Evolutionary conservation across 371 early-diverging fungal species (phyloP), one percentile per base, ranked within the genome.

Genomic region (Quaeritorhiza haematococci): DNA sequence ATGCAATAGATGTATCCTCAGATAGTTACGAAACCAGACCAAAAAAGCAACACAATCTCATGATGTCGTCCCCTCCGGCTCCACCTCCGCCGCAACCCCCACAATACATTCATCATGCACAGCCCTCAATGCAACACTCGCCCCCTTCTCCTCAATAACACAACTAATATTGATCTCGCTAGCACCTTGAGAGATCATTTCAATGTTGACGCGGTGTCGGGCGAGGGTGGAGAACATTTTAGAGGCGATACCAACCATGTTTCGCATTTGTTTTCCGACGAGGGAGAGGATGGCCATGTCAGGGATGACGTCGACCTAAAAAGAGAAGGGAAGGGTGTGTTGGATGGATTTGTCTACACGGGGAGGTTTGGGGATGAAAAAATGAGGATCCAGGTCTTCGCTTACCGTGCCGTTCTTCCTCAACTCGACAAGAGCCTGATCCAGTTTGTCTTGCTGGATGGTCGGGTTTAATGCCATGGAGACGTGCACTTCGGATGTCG

Each of bases 181-280:
- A 13, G 94, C 89, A 41, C 98, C 97, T 74, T 97, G 97, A 8
- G 93, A 93, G 59, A 97, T 95, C 94, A 97, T 98, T 71, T 97
- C 97, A 58, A 98, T 94, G 66, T 95, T 98, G 63, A 96, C 88
- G 52, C 84, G 79, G 49, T 89, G 85, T 43, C 82, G 83, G 21
- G 95, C 95, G 48, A 98, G 73, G 0, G 91, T 90, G 23, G 81
- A 78, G 71, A 98, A 97, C 93, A 98, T 93, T 63, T 80, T 80
- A 13, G 93, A 89, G 23, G 95, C 89, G 54, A 92, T 87, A 61
- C 98, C 98, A 26, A 95, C 92, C 89, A 90, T 87, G 71, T 92
- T 90, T 46, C 90, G 85, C 96, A 98, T 95, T 63, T 93, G 90
- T 52, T 86, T 82, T 47, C 98, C 98, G 15, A 98, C 95, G 46